Conservation (phyloP, 1,139 yeast genomes). For the Lodderomyces orthopsilosis region DNA sequence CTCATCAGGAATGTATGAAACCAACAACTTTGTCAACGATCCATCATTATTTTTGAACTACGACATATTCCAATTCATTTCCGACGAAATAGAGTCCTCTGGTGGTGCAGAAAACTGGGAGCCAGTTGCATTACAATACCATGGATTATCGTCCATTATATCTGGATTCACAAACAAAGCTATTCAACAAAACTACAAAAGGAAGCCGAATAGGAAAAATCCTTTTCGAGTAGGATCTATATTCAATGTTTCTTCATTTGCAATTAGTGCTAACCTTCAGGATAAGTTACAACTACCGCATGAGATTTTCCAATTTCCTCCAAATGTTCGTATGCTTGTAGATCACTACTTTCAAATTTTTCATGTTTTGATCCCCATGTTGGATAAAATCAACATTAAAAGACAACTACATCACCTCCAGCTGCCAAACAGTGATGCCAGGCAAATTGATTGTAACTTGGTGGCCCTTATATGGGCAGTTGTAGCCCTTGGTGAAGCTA, state of each 20-base stretch:
- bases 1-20: background rate
- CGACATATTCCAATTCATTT: slow-evolving; percentile 18
- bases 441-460: slow-evolving; percentile 19
- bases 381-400: slow-evolving; percentile 19
- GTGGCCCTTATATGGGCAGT: slow-evolving; percentile 24
- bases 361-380: slow-evolving; percentile 24
- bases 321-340: slow-evolving; percentile 15
- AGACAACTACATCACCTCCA: slow-evolving; percentile 16
- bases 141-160: slow-evolving; percentile 22
- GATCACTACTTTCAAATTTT: slow-evolving; percentile 19
- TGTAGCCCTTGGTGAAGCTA: slow-evolving; percentile 18
- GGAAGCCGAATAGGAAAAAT: slow-evolving; percentile 10
- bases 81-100: slow-evolving; percentile 19
- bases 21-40: slow-evolving; percentile 13
- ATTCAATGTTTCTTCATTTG: slow-evolving; percentile 21
- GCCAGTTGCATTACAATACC: slow-evolving; percentile 24
- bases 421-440: slow-evolving; percentile 5
- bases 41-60: slow-evolving; percentile 19
- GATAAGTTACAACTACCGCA: slow-evolving; percentile 13
- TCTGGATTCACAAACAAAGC: slow-evolving; percentile 22
- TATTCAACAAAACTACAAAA: slow-evolving; percentile 14
- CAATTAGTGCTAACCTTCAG: slow-evolving; percentile 17
- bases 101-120: slow-evolving; percentile 14
- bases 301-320: slow-evolving; percentile 22
- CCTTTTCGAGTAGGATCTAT: slow-evolving; percentile 27